Evolutionary conservation across 2,329 filamentous ascomycete species (phyloP).

Genomic region (Paraconiothyrium sp.): DNA sequence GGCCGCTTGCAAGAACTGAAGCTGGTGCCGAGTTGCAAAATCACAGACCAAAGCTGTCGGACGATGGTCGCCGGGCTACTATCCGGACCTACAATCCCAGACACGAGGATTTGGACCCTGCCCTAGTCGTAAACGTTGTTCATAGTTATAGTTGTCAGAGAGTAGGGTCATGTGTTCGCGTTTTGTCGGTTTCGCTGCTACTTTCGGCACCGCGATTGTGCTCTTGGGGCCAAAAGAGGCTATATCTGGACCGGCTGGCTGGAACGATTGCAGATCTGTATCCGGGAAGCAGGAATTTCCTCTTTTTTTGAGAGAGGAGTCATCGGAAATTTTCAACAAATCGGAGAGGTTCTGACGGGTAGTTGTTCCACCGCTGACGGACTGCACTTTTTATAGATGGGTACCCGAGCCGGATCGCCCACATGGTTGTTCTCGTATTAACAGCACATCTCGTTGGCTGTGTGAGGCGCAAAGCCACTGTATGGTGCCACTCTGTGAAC

Average conservation of each 20-base stretch:
- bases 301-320: slow-evolving; percentile 18
- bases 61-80: slow-evolving; percentile 20
- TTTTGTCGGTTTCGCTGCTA: slow-evolving; percentile 31
- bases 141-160: slow-evolving; percentile 1
- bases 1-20: slow-evolving; percentile 14
- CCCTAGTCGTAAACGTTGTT: slow-evolving; percentile 7
- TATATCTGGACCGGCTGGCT: slow-evolving; percentile 25
- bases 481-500: background rate
- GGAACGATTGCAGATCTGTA: slow-evolving; percentile 20
- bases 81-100: background rate
- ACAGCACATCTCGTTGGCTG: slow-evolving; percentile 1
- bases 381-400: slow-evolving; percentile 11
- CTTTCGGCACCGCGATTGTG: slow-evolving; percentile 17
- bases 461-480: slow-evolving; percentile 8
- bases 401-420: slow-evolving; percentile 19
- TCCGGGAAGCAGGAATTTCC: slow-evolving; percentile 13
- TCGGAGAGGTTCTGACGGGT: slow-evolving; percentile 15
- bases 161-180: slow-evolving; percentile 17
- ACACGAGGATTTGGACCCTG: slow-evolving; percentile 17
- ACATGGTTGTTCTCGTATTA: slow-evolving; percentile 13
- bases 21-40: slow-evolving; percentile 6
- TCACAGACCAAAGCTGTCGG: slow-evolving; percentile 13
- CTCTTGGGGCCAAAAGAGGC: slow-evolving; percentile 19
- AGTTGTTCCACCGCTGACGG: slow-evolving; percentile 21
- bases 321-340: slow-evolving; percentile 30